These are phyloP conservation scores for Schoenoplectus triqueter DNA, from an alignment of 202 grass and related monocot species.

Conservation along the genomic window DNA sequence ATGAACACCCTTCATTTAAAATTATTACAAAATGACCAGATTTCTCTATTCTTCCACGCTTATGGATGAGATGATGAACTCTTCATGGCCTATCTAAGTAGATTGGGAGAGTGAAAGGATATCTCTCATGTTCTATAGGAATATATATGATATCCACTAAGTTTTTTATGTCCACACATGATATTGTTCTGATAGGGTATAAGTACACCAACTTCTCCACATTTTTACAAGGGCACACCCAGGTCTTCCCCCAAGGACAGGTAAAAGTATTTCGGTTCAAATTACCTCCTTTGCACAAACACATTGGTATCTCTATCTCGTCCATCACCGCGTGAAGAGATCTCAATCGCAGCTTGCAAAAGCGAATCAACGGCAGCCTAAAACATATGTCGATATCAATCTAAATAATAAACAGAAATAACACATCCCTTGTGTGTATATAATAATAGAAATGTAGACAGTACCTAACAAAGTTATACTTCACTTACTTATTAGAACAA, in stretches of 20 bases:
- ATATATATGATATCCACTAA: background rate
- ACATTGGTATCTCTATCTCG: constrained; percentile 95
- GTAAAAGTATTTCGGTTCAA: background rate
- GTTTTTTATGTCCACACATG: background rate
- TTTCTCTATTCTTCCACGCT: background rate
- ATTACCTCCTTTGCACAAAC: constrained; percentile 81
- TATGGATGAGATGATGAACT: background rate
- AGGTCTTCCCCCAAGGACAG: background rate
- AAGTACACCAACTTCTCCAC: background rate
- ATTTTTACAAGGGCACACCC: background rate
- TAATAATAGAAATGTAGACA: constrained; percentile 26
- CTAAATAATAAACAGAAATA: constrained; percentile 37
- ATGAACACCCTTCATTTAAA: background rate
- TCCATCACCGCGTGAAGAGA: constrained; percentile 76
- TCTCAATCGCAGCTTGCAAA: constrained; percentile 89
- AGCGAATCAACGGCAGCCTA: constrained; percentile 90
- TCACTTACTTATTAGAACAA: constrained; percentile 35
- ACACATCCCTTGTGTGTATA: constrained; percentile 30
- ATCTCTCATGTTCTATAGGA: background rate
- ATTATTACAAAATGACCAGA: background rate
- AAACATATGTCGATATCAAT: constrained; percentile 49
- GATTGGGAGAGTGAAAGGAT: background rate
- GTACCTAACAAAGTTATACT: constrained; percentile 37
- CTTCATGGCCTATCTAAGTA: background rate
- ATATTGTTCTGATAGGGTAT: background rate